phyloP scores from a whole-genome alignment of 495 filamentous ascomycete species.

The Podospora bellae-mahoneyi region DNA sequence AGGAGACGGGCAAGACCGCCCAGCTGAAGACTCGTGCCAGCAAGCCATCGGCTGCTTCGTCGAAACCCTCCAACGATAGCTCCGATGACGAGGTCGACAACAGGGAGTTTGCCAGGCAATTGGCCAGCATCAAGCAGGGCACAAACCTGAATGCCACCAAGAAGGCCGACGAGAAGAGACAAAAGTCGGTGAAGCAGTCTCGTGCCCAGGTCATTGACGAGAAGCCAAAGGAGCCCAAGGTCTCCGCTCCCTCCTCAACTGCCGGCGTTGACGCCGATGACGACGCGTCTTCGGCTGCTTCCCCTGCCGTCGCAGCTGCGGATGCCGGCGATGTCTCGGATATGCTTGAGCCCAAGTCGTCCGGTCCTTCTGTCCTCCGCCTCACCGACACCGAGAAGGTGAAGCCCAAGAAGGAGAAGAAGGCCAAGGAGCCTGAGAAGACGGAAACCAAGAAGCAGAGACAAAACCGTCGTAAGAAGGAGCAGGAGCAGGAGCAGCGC shows the following conservation, averaged over 20 bases:
- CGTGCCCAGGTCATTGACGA: slow-evolving; percentile 44
- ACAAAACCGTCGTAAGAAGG: slow-evolving; percentile 77
- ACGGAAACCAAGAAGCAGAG: slow-evolving; percentile 87
- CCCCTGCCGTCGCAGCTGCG: slow-evolving; percentile 55
- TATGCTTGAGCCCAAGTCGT: slow-evolving; percentile 73
- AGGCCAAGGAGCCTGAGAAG: slow-evolving; percentile 50
- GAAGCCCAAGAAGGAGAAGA: slow-evolving; percentile 58
- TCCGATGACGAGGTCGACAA: slow-evolving; percentile 61
- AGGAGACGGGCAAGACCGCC: slow-evolving; percentile 31
- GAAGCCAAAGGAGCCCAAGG: slow-evolving; percentile 27
- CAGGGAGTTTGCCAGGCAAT: slow-evolving; percentile 69
- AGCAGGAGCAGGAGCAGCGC: slow-evolving; percentile 65
- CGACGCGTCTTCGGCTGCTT: slow-evolving; percentile 64
- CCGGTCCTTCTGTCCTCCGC: slow-evolving; percentile 71
- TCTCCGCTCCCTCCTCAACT: slow-evolving; percentile 64
- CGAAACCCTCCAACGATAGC: slow-evolving; percentile 32
- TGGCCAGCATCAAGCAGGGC: slow-evolving; percentile 63
- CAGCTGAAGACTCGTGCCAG: slow-evolving; percentile 33
- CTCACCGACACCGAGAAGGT: slow-evolving; percentile 63
- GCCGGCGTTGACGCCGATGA: slow-evolving; percentile 79
- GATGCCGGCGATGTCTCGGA: slow-evolving; percentile 66
- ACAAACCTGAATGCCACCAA: slow-evolving; percentile 53
- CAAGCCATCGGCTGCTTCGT: slow-evolving; percentile 16
- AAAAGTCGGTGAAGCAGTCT: slow-evolving; percentile 57
- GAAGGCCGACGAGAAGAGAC: slow-evolving; percentile 58